Conservation (phyloP, 257 asterid species). For the Ophiorrhiza pumila region DNA sequence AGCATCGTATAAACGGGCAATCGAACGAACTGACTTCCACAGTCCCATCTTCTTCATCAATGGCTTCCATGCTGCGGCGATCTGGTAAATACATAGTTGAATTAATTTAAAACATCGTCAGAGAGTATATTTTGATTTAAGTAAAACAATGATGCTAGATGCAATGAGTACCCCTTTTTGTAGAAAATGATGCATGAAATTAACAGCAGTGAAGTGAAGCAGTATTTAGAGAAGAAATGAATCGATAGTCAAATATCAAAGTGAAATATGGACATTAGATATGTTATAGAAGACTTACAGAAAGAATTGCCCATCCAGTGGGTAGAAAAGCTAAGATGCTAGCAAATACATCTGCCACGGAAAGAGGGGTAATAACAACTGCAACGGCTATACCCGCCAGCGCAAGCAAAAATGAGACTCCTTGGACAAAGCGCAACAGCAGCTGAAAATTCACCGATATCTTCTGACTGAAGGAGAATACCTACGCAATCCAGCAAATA, state of each 20-base stretch:
- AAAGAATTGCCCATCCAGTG: constrained; percentile 98
- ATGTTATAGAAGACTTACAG: constrained; percentile 44
- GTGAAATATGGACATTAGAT: not conserved
- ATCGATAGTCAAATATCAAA: not conserved
- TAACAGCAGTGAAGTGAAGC: not conserved
- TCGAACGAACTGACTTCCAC: constrained; percentile 89
- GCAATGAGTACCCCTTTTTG: not conserved
- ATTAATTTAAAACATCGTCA: not conserved
- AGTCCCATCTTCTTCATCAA: constrained; percentile 75
- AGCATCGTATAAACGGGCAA: constrained; percentile 89
- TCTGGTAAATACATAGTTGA: constrained; percentile 35
- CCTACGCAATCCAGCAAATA: constrained; percentile 48
- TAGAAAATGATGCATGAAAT: not conserved
- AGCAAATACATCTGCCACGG: constrained; percentile 76
- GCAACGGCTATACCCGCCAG: constrained; percentile 78
- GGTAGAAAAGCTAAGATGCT: constrained; percentile 91
- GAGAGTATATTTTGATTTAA: not conserved
- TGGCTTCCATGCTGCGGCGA: constrained; percentile 92
- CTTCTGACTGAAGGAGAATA: constrained; percentile 95
- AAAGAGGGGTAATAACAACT: constrained; percentile 49
- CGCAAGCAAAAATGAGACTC: constrained; percentile 72
- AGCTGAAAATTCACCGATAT: constrained; percentile 95
- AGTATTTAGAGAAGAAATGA: not conserved
- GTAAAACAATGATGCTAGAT: not conserved
- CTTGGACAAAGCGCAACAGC: constrained; percentile 88